These are phyloP conservation scores for Fusarium sacchari DNA, from an alignment of 2,329 filamentous ascomycete species.

Conservation along the genomic window DNA sequence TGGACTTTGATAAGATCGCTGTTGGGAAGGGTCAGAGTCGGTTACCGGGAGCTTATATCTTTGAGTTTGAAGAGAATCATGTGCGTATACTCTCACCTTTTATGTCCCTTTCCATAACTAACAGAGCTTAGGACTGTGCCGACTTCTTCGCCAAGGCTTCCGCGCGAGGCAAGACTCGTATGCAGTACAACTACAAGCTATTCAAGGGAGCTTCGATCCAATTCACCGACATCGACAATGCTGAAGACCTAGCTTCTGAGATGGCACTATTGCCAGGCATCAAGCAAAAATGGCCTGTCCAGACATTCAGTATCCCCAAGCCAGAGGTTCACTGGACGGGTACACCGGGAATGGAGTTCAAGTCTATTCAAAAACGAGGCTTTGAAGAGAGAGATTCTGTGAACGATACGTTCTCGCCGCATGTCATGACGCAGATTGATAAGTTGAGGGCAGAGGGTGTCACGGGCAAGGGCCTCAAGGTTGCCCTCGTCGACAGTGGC, in stretches of 20 bases:
- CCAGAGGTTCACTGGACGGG: slow-evolving; percentile 55
- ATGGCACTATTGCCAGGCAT: slow-evolving; percentile 56
- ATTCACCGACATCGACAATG: slow-evolving; percentile 58
- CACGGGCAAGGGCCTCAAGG: slow-evolving; percentile 62
- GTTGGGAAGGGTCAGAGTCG: slow-evolving; percentile 36
- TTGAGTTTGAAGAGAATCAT: slow-evolving; percentile 62
- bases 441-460: slow-evolving; percentile 60
- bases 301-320: slow-evolving; percentile 56
- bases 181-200: slow-evolving; percentile 60
- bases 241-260: slow-evolving; percentile 54
- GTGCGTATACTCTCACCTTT: slow-evolving; percentile 46
- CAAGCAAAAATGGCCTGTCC: slow-evolving; percentile 61
- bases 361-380: slow-evolving; percentile 28
- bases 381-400: slow-evolving; percentile 17
- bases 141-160: slow-evolving; percentile 29
- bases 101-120: background rate
- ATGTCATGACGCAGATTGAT: slow-evolving; percentile 67
- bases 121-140: slow-evolving; percentile 18
- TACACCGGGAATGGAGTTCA: slow-evolving; percentile 39
- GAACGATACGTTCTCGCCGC: slow-evolving; percentile 57
- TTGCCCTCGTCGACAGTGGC: slow-evolving; percentile 65
- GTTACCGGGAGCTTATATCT: slow-evolving; percentile 61
- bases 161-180: slow-evolving; percentile 54
- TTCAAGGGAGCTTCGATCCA: slow-evolving; percentile 66
- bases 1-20: slow-evolving; percentile 39